phyloP scores from a whole-genome alignment of 345 rosid genomes.

The Hirschfeldia incana region DNA sequence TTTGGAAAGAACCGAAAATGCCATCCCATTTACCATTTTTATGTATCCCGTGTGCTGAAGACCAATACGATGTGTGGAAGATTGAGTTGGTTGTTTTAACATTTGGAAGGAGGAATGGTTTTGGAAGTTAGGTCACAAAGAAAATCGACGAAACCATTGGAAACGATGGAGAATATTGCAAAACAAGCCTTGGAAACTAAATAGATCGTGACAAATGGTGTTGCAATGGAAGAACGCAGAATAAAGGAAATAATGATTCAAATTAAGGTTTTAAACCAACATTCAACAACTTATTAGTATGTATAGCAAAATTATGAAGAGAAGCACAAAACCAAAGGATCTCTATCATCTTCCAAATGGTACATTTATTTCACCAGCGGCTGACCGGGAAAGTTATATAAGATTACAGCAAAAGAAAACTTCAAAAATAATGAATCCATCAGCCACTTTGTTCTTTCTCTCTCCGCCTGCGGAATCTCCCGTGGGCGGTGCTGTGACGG shows the following conservation, averaged over 20 bases:
- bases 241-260: neutral
- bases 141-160: too few relatives aligned
- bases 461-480: too few relatives aligned
- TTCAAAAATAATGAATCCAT: too few relatives aligned
- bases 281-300: neutral
- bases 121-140: conserved; percentile 3
- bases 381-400: too few relatives aligned
- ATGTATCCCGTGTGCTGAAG: conserved; percentile 55
- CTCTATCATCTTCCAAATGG: too few relatives aligned
- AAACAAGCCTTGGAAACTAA: conserved; percentile 7
- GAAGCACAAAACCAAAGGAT: too few relatives aligned
- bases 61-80: conserved; percentile 52
- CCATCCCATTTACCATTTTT: conserved; percentile 42
- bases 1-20: neutral
- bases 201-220: conserved; percentile 18
- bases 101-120: conserved; percentile 34
- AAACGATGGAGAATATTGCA: conserved; percentile 12
- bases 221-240: conserved; percentile 35
- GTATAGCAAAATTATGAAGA: neutral
- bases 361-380: too few relatives aligned
- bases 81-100: conserved; percentile 44
- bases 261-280: neutral
- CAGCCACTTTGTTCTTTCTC: too few relatives aligned
- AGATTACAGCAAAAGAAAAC: too few relatives aligned
- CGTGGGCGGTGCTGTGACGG: conserved; percentile 3